These are phyloP conservation scores for Fusarium sp. DNA, from an alignment of 2,329 filamentous ascomycete genomes.

Conservation along the genomic window DNA sequence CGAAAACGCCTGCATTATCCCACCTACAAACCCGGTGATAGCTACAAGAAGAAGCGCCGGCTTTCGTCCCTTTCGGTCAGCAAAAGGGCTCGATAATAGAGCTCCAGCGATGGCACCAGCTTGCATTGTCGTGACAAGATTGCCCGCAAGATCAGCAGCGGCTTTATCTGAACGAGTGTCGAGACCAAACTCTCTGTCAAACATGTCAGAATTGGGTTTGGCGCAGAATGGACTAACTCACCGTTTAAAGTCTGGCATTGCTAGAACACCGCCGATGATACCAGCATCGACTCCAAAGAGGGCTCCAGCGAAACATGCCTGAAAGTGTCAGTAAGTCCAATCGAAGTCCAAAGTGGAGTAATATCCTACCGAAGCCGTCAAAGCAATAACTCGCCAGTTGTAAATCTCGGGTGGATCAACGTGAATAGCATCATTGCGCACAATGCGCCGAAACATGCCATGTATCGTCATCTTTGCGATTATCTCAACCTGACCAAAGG, in stretches of 20 bases:
- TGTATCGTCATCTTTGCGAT: slow-evolving; percentile 35
- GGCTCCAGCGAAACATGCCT: slow-evolving; percentile 39
- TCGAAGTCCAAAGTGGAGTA: accelerated
- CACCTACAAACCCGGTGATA: slow-evolving; percentile 46
- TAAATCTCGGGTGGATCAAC: slow-evolving; percentile 75
- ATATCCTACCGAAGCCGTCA: slow-evolving; percentile 63
- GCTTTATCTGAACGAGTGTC: slow-evolving; percentile 10
- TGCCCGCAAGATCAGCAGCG: slow-evolving; percentile 39
- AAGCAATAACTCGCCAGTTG: slow-evolving; percentile 74
- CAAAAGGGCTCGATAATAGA: slow-evolving; percentile 38
- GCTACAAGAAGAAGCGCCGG: slow-evolving; percentile 45
- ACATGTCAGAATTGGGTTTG: accelerated
- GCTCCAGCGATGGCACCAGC: slow-evolving; percentile 43
- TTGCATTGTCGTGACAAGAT: slow-evolving; percentile 46
- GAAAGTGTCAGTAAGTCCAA: background rate
- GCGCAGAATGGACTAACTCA: background rate
- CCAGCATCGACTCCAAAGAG: slow-evolving; percentile 45
- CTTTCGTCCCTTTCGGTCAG: slow-evolving; percentile 48
- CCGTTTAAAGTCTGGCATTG: slow-evolving; percentile 43
- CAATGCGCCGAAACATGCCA: slow-evolving; percentile 49
- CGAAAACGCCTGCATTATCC: slow-evolving; percentile 47
- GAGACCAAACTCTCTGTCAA: slow-evolving; percentile 39
- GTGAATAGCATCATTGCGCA: slow-evolving; percentile 71
- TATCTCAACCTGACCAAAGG: no score
- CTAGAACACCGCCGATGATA: slow-evolving; percentile 45